Base-by-base conservation (phyloP, 495 filamentous ascomycete genomes). In the Corynascus novoguineensis region DNA sequence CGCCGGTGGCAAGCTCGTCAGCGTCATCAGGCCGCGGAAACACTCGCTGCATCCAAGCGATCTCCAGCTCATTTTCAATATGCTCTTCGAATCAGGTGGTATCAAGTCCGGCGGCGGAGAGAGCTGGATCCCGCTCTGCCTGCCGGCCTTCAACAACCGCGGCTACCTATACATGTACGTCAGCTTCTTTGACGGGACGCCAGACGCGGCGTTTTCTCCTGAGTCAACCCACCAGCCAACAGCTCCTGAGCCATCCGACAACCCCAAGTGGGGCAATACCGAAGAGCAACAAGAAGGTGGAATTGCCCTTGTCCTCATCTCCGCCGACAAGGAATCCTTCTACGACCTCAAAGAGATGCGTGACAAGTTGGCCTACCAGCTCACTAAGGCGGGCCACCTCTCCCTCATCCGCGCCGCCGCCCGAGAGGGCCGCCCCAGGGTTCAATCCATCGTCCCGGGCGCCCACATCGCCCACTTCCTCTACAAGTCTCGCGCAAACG, bases 141-240 rank as follows among this genome's bases (percentile, higher is more conserved):
- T 99, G 10, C 95, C 95, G 10, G 92, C 90, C 6, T 99, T 99
- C 75, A 99, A 99, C 74, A 95, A 88, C 65, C 87, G 84, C 46
- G 95, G 95, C n/a, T 97, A 93, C 68, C 80, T 99, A 2, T 96
- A 97, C 75, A 97, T 97, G 89, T 99, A 97, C 68, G 92, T 97
- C 68, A 93, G 88, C 72, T 99, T 97, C 66, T 79, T 97, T 51
- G 78, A 80, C 60, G 46, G 53, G 14, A 48, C 41, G 12, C 69
- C 70, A n/a, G 69, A 71, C 22, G 72, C 78, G 41, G 25, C 24
- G 12, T 35, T 37, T 52, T 4, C 55, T 2, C 62, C 77, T 32
- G 68, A 69, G 28, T 17, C 53, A 11, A 17, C 22, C 8, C 48
- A 50, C 32, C 9, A 54, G 34, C 50, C 24, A 37, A 12, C 47